A percentile compares a stretch with the other conserved stretches of the same genome.
These are phyloP conservation scores for sunflower (Helianthus annuus) DNA, from an alignment of 129 eudicot species.

Conservation along the genomic window DNA sequence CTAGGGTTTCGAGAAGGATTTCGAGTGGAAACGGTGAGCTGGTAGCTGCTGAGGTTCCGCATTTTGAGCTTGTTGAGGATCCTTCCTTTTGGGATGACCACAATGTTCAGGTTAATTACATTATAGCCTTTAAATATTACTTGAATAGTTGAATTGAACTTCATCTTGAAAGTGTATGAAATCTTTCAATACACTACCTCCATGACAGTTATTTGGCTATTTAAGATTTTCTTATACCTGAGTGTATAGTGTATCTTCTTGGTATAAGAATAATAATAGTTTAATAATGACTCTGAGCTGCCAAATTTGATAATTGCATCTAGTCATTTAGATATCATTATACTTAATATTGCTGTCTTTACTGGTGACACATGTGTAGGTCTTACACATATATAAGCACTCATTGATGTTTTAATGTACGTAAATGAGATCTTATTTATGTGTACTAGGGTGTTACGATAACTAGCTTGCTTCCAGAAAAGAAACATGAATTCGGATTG, in stretches of 20 bases:
- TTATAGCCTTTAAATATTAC: not conserved
- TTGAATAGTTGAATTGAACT: not conserved
- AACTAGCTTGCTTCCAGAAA: conserved; percentile 2
- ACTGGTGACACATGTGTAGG: too few relatives aligned
- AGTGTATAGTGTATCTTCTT: not conserved
- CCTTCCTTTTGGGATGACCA: conserved; percentile 84
- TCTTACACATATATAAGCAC: not conserved
- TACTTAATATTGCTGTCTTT: not conserved
- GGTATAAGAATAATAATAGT: not conserved
- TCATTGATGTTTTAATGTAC: not conserved
- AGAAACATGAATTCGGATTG: not conserved
- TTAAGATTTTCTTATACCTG: too few relatives aligned
- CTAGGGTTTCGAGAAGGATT: conserved; percentile 57
- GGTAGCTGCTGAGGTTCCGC: conserved; percentile 42
- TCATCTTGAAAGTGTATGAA: conserved; percentile 1
- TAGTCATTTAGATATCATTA: not conserved
- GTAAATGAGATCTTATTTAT: not conserved
- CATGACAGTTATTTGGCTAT: too few relatives aligned
- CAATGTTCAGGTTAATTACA: conserved; percentile 76
- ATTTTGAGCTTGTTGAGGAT: conserved; percentile 71
- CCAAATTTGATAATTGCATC: not conserved
- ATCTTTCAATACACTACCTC: not conserved
- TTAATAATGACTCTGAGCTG: not conserved
- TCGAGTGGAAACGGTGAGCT: conserved; percentile 36
- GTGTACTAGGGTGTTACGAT: not conserved